A percentile compares a stretch with the other conserved stretches of the same genome.
phyloP scores from a whole-genome alignment of 2,329 filamentous ascomycete species.

The Neopestalotiopsis rosae region DNA sequence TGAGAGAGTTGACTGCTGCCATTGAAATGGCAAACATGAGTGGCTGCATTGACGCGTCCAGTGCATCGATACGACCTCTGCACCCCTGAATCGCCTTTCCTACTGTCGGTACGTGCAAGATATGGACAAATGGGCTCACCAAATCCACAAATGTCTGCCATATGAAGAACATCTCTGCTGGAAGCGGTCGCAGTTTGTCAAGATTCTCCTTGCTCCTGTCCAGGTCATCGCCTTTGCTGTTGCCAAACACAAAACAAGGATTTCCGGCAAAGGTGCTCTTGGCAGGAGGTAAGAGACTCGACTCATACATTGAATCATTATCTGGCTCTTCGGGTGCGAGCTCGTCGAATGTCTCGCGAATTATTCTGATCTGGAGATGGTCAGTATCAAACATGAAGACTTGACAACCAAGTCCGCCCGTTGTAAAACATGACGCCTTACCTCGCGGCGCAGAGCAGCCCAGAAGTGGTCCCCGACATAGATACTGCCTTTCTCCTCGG shows the following conservation, averaged over 20 bases:
- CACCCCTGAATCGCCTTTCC: not conserved
- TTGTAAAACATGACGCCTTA: not conserved
- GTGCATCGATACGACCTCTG: not conserved
- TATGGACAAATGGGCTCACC: not conserved
- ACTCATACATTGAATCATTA: not conserved
- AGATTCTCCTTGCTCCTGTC: not conserved
- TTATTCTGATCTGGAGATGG: not conserved
- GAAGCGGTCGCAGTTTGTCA: not conserved
- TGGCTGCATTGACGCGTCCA: conserved; percentile 50
- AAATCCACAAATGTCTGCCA: not conserved
- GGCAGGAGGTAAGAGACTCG: not conserved
- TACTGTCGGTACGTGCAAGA: conserved; percentile 10
- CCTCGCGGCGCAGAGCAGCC: not conserved
- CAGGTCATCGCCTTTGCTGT: not conserved
- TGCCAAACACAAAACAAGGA: not conserved
- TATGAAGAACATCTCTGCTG: not conserved
- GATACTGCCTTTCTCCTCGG: not conserved
- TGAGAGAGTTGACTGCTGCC: conserved; percentile 59
- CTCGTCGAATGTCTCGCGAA: not conserved
- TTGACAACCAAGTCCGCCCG: no score
- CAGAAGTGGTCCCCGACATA: not conserved
- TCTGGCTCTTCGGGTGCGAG: not conserved
- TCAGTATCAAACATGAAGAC: not conserved
- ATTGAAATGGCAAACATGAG: conserved; percentile 64
- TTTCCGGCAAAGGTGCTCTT: not conserved